These are phyloP conservation scores for Aspergillus hortae DNA, from an alignment of 2,329 filamentous ascomycete species.

Conservation along the genomic window DNA sequence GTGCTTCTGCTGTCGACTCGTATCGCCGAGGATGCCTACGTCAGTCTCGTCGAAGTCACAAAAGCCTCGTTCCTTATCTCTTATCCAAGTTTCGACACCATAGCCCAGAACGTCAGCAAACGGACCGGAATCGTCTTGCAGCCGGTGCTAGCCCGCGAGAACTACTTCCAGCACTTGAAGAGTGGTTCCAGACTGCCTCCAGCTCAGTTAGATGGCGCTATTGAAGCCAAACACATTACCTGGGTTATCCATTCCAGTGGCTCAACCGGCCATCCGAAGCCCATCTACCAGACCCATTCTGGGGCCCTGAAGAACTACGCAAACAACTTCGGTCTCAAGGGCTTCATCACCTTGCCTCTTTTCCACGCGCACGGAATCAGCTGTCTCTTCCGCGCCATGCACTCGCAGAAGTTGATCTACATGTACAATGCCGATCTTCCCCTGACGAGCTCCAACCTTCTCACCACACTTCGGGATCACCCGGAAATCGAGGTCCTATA, in stretches of 20 bases:
- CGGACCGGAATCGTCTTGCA: constrained; percentile 17
- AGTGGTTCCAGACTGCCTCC: background rate
- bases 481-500: constrained; percentile 53
- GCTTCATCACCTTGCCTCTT: constrained; percentile 55
- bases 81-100: constrained; percentile 13
- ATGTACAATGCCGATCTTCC: constrained; percentile 56
- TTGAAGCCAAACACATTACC: constrained; percentile 31
- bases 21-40: constrained; percentile 20
- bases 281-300: constrained; percentile 56
- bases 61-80: constrained; percentile 17
- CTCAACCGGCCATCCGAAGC: constrained; percentile 61
- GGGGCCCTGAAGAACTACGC: constrained; percentile 49
- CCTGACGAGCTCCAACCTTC: constrained; percentile 48
- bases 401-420: constrained; percentile 48
- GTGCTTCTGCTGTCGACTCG: constrained; percentile 23
- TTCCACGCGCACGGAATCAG: constrained; percentile 60
- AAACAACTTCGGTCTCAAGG: constrained; percentile 43
- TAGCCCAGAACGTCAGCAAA: constrained; percentile 19
- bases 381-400: constrained; percentile 53
- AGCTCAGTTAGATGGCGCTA: constrained; percentile 18
- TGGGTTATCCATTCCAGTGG: constrained; percentile 53
- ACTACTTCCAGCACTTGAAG: constrained; percentile 1
- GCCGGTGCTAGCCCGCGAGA: constrained; percentile 9
- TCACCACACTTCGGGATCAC: constrained; percentile 42
- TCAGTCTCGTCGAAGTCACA: constrained; percentile 19